Evolutionary conservation across 768 basidiomycete genomes (phyloP), one percentile per base, ranked within the genome.

Genomic region (Xanthoconium stramineum): DNA sequence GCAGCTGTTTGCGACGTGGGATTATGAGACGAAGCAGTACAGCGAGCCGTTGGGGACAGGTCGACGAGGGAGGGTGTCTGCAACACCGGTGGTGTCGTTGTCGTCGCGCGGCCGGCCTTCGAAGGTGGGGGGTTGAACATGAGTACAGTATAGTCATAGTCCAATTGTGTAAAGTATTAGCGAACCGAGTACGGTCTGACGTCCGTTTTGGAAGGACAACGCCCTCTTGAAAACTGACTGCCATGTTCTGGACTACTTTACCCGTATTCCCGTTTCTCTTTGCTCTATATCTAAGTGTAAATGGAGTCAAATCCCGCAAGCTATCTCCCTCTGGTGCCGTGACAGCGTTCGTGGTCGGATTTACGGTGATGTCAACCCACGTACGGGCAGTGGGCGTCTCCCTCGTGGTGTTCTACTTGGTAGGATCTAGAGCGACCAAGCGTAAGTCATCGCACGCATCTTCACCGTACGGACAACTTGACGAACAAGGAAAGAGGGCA

Each of bases 401-500:
- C 2, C 75, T 94, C 54, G 78, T 93, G 55, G 81, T 81, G 0
- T 90, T 95, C 69, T 95, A 97, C 70, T 74, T 94, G 32, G 64
- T 83, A 0, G 94, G 86, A 5, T 89, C 89, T 58, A 80, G 82
- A 46, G 94, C 94, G 0, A 97, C 95, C 3, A 94, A 93, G 72
- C 79, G 84, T 84, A 63, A 63, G 84, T 76, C 32, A 0, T 39
- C 24, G 10, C 2, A 28, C 3, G 9, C 28, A 9, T 35, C 17
- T 50, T 17, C 2, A 9, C 30, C 24, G 0, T 15, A 9, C 2
- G 17, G 6, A 32, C 19, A 28, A n/a, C 6, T 29, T 63, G 57
- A 62, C 47, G 19, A 15, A 20, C 40, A 13, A 17, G 28, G 17
- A 6, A 47, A 86, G 89, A 87, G 58, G 87, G 92, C 53, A 94